Evolutionary conservation across 129 eudicot genomes (phyloP), one percentile per base, ranked within the genome.

Genomic region (Escallonia herrerae): DNA sequence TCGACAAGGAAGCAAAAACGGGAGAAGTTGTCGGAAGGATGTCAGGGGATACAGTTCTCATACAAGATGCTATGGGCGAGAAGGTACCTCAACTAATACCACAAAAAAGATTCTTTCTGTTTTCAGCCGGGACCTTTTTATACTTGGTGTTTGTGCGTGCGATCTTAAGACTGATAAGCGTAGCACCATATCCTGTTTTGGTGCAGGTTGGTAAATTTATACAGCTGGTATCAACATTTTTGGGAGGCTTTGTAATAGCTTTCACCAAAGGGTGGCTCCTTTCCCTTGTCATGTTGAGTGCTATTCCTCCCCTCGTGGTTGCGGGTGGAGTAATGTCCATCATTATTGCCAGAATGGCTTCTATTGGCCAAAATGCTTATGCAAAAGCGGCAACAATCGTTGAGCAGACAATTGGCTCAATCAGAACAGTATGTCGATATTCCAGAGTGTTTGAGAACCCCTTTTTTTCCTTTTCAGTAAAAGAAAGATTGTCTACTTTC

Each of bases 41-140:
- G 97, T 91, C 97, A 4, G 96, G 97, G n/a, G 96, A 91, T 74
- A 91, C 96, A 3, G 97, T 91, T 58, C 91, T 91, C 68, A 87
- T 91, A 76, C 97, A 91, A 79, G 96, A 91, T 62, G 97, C 97
- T 40, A 87, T 85, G 90, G 97, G 97, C 3, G 97, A 91, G 80
- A 91, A 91, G 96, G 97, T 90, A 74, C 15, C 4, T 48, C 1
- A 42, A n/a, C 9, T 22, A 13, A 45, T 45, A 5, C 6, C 6
- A 45, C 6, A 45, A n/a, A n/a, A n/a, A n/a, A 45, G 49, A 8
- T 5, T 45, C 49, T 1, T 45, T 1, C 9, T 45, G 49, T 5
- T 5, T 45, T 45, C 7, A 8, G 49, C 2, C 6, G 9, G 6
- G 6, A 5, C 7, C 49, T 45, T 5, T 8, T 2, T 45, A n/a